phyloP scores from a whole-genome alignment of 257 asterid species.

The Mitragyna speciosa region DNA sequence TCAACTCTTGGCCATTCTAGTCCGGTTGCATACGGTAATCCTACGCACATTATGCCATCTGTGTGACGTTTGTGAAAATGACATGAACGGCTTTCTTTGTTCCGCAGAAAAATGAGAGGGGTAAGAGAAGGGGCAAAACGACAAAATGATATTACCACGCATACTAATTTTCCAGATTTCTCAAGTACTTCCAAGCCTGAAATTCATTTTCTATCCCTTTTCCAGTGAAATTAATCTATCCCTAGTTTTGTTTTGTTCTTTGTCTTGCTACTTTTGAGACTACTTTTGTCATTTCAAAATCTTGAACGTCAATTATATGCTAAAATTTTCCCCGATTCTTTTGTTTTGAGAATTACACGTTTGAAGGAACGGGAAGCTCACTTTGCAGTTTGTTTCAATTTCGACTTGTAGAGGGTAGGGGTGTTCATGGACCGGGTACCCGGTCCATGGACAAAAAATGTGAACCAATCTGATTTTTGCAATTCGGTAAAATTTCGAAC shows the following conservation, averaged over 20 bases:
- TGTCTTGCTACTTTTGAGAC: neutral
- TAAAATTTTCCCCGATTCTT: neutral
- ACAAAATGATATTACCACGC: neutral
- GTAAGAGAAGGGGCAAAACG: neutral
- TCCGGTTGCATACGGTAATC: neutral
- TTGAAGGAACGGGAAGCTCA: neutral
- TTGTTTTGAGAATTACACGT: neutral
- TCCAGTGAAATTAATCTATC: neutral
- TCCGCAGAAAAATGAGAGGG: neutral
- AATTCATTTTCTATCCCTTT: neutral
- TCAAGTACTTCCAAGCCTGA: neutral
- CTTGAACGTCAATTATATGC: neutral
- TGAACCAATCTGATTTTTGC: too few relatives aligned
- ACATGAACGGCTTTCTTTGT: neutral
- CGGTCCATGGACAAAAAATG: too few relatives aligned
- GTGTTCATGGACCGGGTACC: too few relatives aligned
- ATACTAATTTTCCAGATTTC: neutral
- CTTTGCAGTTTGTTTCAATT: conserved; percentile 2
- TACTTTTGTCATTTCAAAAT: neutral
- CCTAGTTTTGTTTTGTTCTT: neutral
- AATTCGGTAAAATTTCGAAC: too few relatives aligned
- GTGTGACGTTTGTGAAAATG: neutral
- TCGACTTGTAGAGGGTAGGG: too few relatives aligned
- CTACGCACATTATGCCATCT: neutral
- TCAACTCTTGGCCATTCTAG: neutral